phyloP scores from a whole-genome alignment of 164 flowering plant genomes.

The Aristolochia contorta region DNA sequence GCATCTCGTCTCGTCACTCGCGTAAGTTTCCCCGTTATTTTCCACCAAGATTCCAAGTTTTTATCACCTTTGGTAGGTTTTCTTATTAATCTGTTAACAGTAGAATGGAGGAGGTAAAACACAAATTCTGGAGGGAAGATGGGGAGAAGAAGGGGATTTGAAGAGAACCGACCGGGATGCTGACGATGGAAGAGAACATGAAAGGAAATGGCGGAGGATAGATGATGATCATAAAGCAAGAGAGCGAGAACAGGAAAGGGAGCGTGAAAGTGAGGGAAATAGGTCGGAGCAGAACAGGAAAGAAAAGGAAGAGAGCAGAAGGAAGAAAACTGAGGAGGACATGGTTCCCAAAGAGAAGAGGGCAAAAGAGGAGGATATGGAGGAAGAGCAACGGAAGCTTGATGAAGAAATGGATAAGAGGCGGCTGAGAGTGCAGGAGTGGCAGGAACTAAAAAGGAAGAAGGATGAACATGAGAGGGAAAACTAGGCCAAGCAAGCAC shows the following conservation, averaged over 20 bases:
- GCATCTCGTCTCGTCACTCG: no score
- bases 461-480: slow-evolving; percentile 78
- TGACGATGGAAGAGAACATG: slow-evolving; percentile 40
- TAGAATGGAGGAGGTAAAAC: slow-evolving; percentile 46
- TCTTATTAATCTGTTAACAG: no score
- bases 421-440: slow-evolving; percentile 94
- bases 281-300: slow-evolving; percentile 47
- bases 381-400: slow-evolving; percentile 67
- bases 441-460: slow-evolving; percentile 85
- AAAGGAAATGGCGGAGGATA: slow-evolving; percentile 41
- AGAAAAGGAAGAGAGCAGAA: slow-evolving; percentile 35
- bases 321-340: slow-evolving; percentile 36
- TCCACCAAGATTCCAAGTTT: no score
- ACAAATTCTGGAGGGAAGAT: slow-evolving; percentile 43
- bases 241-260: not conserved
- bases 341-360: slow-evolving; percentile 27
- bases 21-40: no score
- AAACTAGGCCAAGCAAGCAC: slow-evolving; percentile 36
- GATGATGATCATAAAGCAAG: slow-evolving; percentile 41
- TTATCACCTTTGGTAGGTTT: no score
- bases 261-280: slow-evolving; percentile 25
- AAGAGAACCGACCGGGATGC: slow-evolving; percentile 35
- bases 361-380: slow-evolving; percentile 59
- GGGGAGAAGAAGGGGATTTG: slow-evolving; percentile 31
- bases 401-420: slow-evolving; percentile 97